phyloP scores from a whole-genome alignment of 2,329 filamentous ascomycete species.

The Ceratocystis papillata region DNA sequence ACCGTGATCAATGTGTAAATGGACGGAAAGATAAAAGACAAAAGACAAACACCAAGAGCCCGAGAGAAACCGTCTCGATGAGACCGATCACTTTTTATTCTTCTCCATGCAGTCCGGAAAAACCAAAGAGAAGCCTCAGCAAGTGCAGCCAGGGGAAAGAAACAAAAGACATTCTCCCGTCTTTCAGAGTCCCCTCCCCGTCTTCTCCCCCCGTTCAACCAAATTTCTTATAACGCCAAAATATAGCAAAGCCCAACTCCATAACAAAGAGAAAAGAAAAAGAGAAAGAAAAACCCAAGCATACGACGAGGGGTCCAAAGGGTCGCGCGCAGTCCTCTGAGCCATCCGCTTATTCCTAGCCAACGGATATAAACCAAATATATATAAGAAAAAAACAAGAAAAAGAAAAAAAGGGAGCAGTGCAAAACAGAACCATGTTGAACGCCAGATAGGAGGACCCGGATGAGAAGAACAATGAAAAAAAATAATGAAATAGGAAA shows the following conservation, averaged over 20 bases:
- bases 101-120: constrained; percentile 26
- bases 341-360: neutral
- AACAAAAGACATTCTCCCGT: too few relatives aligned
- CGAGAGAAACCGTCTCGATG: constrained; percentile 8
- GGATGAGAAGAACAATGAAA: constrained; percentile 24
- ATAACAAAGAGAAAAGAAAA: constrained; percentile 3
- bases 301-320: neutral
- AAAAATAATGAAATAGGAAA: neutral
- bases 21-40: constrained; percentile 24
- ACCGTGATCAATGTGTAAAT: neutral
- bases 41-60: constrained; percentile 26
- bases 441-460: constrained; percentile 22
- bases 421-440: constrained; percentile 20
- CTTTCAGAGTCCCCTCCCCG: constrained; percentile 2
- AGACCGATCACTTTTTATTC: constrained; percentile 1
- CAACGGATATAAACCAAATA: constrained; percentile 8
- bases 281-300: constrained; percentile 1
- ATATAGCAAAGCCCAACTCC: constrained; percentile 11
- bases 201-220: neutral
- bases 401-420: constrained; percentile 16
- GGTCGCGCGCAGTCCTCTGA: neutral
- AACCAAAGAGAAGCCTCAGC: neutral
- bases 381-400: constrained; percentile 18
- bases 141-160: neutral
- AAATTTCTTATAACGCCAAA: constrained; percentile 2